Evolutionary conservation across 306 rosid genomes (phyloP).

Genomic region (Rosa lucieae): DNA sequence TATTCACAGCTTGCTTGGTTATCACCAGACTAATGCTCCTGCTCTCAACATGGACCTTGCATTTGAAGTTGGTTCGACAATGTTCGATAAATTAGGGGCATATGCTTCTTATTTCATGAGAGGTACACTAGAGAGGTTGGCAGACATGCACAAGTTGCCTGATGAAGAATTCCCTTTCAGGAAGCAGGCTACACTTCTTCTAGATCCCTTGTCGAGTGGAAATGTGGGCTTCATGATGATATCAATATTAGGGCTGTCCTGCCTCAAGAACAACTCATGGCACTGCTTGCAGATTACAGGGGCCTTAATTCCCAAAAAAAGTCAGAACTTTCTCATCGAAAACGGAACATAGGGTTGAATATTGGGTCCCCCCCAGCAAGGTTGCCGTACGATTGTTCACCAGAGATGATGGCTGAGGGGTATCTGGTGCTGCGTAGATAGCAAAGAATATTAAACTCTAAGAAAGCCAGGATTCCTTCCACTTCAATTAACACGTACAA

Average conservation of each 20-base stretch:
- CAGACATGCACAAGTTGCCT: conserved; percentile 65
- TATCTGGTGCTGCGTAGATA: not conserved
- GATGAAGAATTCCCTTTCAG: conserved; percentile 76
- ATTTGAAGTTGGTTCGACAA: conserved; percentile 59
- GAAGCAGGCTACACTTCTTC: conserved; percentile 53
- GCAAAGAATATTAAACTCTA: not conserved
- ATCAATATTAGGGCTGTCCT: not conserved
- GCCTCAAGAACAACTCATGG: not conserved
- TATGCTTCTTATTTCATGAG: conserved; percentile 57
- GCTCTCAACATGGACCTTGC: conserved; percentile 44
- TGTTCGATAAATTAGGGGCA: conserved; percentile 76
- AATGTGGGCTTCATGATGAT: not conserved
- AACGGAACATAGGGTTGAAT: not conserved
- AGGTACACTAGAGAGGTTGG: conserved; percentile 56
- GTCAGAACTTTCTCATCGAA: not conserved
- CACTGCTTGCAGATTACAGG: not conserved
- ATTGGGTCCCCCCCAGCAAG: too few species aligned
- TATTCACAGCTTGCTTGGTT: conserved; percentile 72
- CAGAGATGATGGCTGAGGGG: not conserved
- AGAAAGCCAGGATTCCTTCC: not conserved
- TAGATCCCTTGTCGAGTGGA: not conserved
- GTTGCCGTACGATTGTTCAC: too few species aligned
- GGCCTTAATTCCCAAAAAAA: not conserved
- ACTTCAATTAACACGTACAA: not conserved
- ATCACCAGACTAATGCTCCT: conserved; percentile 44